These are phyloP conservation scores for Solanum hybrid DNA, from an alignment of 305 asterid species.

Conservation along the genomic window DNA sequence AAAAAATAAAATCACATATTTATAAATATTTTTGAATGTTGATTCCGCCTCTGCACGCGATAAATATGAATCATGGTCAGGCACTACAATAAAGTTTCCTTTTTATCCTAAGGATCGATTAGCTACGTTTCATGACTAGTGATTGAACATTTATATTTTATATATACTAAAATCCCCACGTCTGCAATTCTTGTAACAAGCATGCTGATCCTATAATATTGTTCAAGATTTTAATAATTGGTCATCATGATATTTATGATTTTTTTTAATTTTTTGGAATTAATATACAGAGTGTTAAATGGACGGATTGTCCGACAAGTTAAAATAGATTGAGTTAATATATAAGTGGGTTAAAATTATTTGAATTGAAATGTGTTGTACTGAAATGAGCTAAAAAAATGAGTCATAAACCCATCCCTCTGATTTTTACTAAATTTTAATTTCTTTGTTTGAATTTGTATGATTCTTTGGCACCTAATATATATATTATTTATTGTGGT, in stretches of 20 bases:
- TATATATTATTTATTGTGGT: neutral
- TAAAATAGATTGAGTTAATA: neutral
- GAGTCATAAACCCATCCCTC: neutral
- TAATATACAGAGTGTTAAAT: neutral
- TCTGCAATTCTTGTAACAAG: neutral
- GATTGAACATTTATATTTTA: neutral
- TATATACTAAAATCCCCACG: neutral
- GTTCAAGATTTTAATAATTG: neutral
- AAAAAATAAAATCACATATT: rapidly evolving
- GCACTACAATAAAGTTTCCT: neutral
- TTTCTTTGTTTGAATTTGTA: neutral
- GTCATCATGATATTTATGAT: neutral
- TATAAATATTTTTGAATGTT: neutral
- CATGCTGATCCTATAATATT: neutral
- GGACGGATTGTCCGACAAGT: too few species aligned
- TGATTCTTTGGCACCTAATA: neutral
- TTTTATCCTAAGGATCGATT: neutral
- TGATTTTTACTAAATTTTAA: neutral
- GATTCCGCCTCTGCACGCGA: rapidly evolving
- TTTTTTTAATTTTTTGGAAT: neutral
- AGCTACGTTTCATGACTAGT: neutral
- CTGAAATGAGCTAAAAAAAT: neutral
- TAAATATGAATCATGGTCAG: neutral
- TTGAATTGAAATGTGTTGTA: neutral
- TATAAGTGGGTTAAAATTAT: neutral